These are phyloP conservation scores for Teratosphaeria destructans DNA, from an alignment of 2,329 filamentous ascomycete species.

Conservation along the genomic window DNA sequence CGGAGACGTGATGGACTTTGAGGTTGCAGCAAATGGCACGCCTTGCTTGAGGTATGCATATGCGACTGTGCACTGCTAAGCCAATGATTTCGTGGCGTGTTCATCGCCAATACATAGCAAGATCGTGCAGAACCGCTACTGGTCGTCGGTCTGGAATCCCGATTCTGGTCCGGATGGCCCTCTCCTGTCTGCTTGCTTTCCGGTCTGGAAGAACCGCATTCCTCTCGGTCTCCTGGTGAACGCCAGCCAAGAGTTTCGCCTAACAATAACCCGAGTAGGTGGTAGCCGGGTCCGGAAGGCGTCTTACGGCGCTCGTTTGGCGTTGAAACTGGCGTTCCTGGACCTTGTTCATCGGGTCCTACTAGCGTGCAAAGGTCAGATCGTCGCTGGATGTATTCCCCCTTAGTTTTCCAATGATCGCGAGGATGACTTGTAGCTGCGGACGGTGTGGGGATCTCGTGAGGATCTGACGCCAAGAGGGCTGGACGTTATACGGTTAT, in stretches of 20 bases:
- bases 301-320: not conserved
- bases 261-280: not conserved
- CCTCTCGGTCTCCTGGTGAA: not conserved
- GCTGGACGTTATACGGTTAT: not conserved
- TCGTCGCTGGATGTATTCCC: not conserved
- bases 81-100: not conserved
- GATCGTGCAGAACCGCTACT: not conserved
- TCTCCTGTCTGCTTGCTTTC: not conserved
- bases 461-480: not conserved
- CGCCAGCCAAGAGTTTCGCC: not conserved
- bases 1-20: not conserved
- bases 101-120: not conserved
- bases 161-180: not conserved
- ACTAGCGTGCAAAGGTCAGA: not conserved
- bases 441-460: too few relatives aligned
- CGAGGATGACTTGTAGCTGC: not conserved
- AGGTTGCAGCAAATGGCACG: not conserved
- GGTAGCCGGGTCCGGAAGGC: not conserved
- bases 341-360: not conserved
- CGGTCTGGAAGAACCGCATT: not conserved
- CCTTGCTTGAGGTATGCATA: not conserved
- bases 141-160: not conserved
- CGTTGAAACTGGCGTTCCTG: not conserved
- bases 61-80: not conserved
- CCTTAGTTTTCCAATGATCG: not conserved